Base-by-base conservation (phyloP, 495 filamentous ascomycete species). In the Monascus purpureus region DNA sequence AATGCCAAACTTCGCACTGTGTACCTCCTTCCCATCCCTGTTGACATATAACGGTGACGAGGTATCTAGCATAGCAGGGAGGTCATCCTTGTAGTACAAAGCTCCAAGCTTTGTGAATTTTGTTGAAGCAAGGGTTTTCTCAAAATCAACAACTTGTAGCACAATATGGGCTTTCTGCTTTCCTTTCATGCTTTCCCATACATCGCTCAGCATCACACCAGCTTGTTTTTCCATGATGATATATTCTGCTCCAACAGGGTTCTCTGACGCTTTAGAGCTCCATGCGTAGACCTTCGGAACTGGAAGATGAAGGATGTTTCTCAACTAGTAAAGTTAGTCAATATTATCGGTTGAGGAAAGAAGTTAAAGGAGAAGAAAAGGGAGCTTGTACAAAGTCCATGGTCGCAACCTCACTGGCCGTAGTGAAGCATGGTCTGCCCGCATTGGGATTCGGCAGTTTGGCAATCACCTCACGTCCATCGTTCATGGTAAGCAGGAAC, bases 321-420 rank as follows among this genome's bases (percentile, higher is more conserved):
- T 32, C 35, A 50, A 31, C 40, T 46, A 43, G 29, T 1, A 32
- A 37, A 32, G 30, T 43, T 40, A 50, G 32, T 41, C 4, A 22
- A 4, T 9, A 4, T 9, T 22, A 4, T 22, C 9, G 20, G 9
- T 9, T 22, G 20, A 22, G 4, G 20, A 9, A 22, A 5, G 20
- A 9, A 22, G 20, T 22, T n/a, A n/a, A 30, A 37, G 22, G 26
- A 35, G 6, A 29, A 32, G 22, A 33, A 33, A n/a, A 20, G 12
- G 29, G 17, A 27, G 25, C 29, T 31, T 45, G 34, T 42, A 57
- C 54, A 49, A 58, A 61, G 39, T 58, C 52, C 52, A 58, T 56
- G 20, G 54, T 61, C 35, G 54, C 56, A 32, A 61, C 56, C 42
- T 61, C 56, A 38, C 47, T 53, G 24, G 56, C 52, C 26, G 56